Base-by-base conservation (phyloP, 164 flowering plant genomes). In the Euptelea pleiosperma region DNA sequence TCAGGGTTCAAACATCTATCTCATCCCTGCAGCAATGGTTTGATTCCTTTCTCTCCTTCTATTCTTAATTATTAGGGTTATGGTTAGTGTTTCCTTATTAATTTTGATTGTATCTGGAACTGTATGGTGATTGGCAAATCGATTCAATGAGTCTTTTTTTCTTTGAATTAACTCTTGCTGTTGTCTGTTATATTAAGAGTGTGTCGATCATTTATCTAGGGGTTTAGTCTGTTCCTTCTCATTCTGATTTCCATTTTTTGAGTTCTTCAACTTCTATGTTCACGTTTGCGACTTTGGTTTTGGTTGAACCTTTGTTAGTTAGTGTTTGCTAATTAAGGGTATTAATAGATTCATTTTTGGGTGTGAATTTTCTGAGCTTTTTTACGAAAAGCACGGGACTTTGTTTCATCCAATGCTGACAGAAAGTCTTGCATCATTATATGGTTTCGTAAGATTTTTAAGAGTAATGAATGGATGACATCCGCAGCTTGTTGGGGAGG, bases 381-480 rank as follows among this genome's bases (percentile, higher is more conserved):
- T 15, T 51, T 41, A 41, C 58, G 59, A 19, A 52, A 60, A 78
- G 70, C 85, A 83, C 87, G 95, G 70, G 73, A 73, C 46, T 62
- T 76, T 76, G 73, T 65, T 65, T 76, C 86, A 60, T 75, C 89
- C 0, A 48, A 74, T 70, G 68, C 77, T 53, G 92, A 83, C 67
- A 77, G 79, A 52, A 86, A 81, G 46, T 86, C 87, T 10, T 67
- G 90, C 18, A 69, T 87, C 43, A 81, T 90, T 89, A 93, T 72
- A 75, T 90, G 98, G 98, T 66, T 93, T 51, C 62, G 84, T 66
- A 90, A 83, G 79, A 29, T 93, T 26, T 93, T 93, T 59, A 84
- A 81, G 46, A 72, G 70, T 31, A 0, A 52, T 55, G 18, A 46
- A 66, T 35, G 75, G 79, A 25, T 71, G 64, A 33, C 73, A 52